phyloP scores from a whole-genome alignment of 768 basidiomycete genomes.

The Podaxis sp. region DNA sequence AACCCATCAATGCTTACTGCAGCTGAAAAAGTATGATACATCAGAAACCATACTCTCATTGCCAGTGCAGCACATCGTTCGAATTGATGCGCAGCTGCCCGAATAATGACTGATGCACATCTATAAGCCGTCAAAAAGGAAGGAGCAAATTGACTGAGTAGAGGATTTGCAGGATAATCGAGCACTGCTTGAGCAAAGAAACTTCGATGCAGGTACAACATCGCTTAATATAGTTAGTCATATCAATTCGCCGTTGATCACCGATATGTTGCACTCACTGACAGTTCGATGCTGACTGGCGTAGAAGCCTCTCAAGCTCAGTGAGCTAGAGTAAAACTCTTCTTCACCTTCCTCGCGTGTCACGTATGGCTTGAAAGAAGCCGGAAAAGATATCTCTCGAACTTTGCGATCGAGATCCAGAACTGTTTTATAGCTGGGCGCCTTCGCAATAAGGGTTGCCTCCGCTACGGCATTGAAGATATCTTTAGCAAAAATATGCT shows the following conservation, averaged over 20 bases:
- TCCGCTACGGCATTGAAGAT: conserved; percentile 48
- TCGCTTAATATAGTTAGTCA: conserved; percentile 29
- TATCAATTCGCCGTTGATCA: neutral
- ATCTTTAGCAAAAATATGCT: conserved; percentile 49
- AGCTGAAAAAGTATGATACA: conserved; percentile 50
- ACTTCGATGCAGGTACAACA: conserved; percentile 55
- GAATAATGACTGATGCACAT: conserved; percentile 50
- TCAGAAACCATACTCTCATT: conserved; percentile 48
- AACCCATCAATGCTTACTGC: conserved; percentile 32
- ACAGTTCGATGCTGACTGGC: conserved; percentile 57
- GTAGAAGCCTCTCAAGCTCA: conserved; percentile 52
- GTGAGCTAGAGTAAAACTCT: conserved; percentile 46
- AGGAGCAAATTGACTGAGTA: conserved; percentile 53
- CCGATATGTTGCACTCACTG: conserved; percentile 37
- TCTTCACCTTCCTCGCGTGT: conserved; percentile 43
- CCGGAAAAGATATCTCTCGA: conserved; percentile 43
- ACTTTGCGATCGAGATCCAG: conserved; percentile 52
- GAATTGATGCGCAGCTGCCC: conserved; percentile 46
- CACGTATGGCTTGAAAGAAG: conserved; percentile 44
- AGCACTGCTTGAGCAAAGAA: conserved; percentile 60
- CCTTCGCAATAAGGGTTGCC: conserved; percentile 44
- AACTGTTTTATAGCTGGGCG: conserved; percentile 43
- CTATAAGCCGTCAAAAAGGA: conserved; percentile 56
- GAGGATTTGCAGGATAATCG: conserved; percentile 50
- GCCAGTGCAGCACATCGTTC: conserved; percentile 46